Conservation (phyloP, 179 eudicot genomes). For the Monotropa hypopitys region DNA sequence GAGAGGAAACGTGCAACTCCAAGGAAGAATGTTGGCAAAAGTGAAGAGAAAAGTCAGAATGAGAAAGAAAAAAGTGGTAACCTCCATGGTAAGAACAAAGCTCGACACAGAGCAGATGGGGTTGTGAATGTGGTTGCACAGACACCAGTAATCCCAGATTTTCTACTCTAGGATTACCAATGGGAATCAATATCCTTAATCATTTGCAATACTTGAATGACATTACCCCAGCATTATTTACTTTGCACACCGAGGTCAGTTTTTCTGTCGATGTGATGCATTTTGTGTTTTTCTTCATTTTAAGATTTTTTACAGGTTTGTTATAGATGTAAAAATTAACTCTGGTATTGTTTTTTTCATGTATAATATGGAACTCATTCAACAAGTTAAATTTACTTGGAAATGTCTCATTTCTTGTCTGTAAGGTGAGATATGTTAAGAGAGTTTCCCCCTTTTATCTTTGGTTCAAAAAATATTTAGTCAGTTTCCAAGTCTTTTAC, state of each 20-base stretch:
- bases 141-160: constrained; percentile 57
- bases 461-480: too few relatives aligned
- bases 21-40: constrained; percentile 28
- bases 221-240: background rate
- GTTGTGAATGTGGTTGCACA: constrained; percentile 25
- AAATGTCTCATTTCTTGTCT: too few relatives aligned
- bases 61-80: constrained; percentile 43
- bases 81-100: constrained; percentile 39
- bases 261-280: constrained; percentile 10
- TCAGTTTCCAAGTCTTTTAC: too few relatives aligned
- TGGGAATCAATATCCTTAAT: background rate
- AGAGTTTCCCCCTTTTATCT: too few relatives aligned
- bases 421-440: too few relatives aligned
- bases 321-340: background rate
- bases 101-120: constrained; percentile 32
- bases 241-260: constrained; percentile 21
- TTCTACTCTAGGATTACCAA: constrained; percentile 39
- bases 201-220: background rate
- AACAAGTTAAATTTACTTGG: too few relatives aligned
- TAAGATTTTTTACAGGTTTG: background rate
- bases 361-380: background rate
- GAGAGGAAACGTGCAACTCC: constrained; percentile 37
- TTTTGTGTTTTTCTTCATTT: background rate
- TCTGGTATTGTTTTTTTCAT: background rate
- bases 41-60: constrained; percentile 32